Base-by-base conservation (phyloP, 306 rosid genomes). In the Oxytropis ochrocephala region DNA sequence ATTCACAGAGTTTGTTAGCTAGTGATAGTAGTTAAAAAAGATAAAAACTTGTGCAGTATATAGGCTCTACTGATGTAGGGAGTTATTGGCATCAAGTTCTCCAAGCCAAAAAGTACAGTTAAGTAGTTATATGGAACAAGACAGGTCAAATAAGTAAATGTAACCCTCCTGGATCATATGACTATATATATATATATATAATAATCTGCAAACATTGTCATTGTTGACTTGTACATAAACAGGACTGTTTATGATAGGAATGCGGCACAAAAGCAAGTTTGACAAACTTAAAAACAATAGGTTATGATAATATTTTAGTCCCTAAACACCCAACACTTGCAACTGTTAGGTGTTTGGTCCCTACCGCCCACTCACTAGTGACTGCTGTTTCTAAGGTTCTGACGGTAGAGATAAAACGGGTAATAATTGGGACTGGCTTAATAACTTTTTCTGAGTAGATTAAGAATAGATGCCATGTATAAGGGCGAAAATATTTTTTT, bases 21-120 rank as follows among this genome's bases (percentile, higher is more conserved):
- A 52, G 14, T 64, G 60, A 49, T 18, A 27, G 21, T 24, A 8
- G 62, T 76, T 79, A 59, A 67, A 57, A 72, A 52, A 43, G 19
- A 7, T 24, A 24, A 1, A 12, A 24, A 11, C 30, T 33, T 11
- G 27, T 6, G 48, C 32, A 18, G 57, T 18, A 27, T 13, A 30
- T 24, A 47, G 58, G 65, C 64, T 55, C 19, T 35, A 50, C 14
- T 53, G 47, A 52, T 58, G 57, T 18, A 24, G 52, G 68, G 61
- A 55, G 50, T 39, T 69, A 57, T 65, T 67, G 76, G 29, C 67
- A 43, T 67, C 51, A 41, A 43, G 29, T 29, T 56, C 79, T 50
- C 52, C 19, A 71, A 67, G 57, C 52, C 44, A 49, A 24, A 29
- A 66, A 58, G 19, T 53, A 27, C 33, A 17, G 49, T 43, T 24